Evolutionary conservation across 1,284 basidiomycete genomes (phyloP), one percentile per base, ranked within the genome.

Genomic region (Tilletia setariae): DNA sequence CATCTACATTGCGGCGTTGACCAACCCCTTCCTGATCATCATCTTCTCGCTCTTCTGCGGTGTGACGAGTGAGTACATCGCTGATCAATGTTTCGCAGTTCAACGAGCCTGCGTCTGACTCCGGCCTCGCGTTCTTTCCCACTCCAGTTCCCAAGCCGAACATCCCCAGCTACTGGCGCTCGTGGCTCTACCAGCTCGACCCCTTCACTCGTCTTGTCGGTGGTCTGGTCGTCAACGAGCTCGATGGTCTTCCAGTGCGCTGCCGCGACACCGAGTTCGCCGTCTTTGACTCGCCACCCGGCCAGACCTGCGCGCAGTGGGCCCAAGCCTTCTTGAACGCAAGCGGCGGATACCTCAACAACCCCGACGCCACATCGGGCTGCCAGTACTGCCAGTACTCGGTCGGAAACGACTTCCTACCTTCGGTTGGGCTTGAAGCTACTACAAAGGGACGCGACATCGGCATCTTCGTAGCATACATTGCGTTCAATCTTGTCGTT

Each of bases 281-380:
- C 23, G 53, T 23, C 25, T 91, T 91, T 85, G 83, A 85, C 69
- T 90, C 92, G 0, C 92, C 92, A 0, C 72, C 85, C 0, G 90
- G 89, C 6, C 88, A 93, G 81, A 92, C 89, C 0, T 95, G 93
- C 78, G 75, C 74, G 3, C 73, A 87, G 2, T 95, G 71, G 71
- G 65, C 67, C 1, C 47, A 61, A 6, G 30, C 67, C 0, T 75
- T 73, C 59, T 13, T 75, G 78, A 87, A 90, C 7, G 74, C 84
- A 83, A 2, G 86, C 87, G 74, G 89, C 89, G 94, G 92, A 0
- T 96, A 96, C 84, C 83, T 96, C 47, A 86, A 90, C 73, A 90
- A 94, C 82, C 86, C 87, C 0, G 84, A 85, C 64, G 90, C 86
- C 8, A 90, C 87, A 0, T 66, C 79, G 1, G 16, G 76, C 6